Percentiles rank a stretch among this genome's conserved stretches.
phyloP scores from a whole-genome alignment of 352 stramenopile species.

The Phytophthora hybrid region DNA sequence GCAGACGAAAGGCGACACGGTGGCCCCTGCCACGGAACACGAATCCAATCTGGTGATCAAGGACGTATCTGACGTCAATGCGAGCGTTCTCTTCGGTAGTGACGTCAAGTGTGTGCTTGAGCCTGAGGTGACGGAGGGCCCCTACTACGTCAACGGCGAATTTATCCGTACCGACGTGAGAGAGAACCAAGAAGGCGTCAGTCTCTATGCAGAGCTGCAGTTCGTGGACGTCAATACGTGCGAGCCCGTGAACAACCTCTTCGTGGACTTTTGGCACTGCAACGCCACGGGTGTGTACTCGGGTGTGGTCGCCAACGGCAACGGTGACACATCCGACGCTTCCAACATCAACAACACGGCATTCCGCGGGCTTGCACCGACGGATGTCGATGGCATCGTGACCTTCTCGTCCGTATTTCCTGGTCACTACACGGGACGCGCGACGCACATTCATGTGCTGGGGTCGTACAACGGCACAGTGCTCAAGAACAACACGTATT shows the following conservation, averaged over 20 bases:
- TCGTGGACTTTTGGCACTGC: constrained; percentile 42
- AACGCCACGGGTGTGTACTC: constrained; percentile 40
- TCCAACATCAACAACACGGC: constrained; percentile 42
- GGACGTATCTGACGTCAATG: constrained; percentile 18
- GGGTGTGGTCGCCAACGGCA: constrained; percentile 34
- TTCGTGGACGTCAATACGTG: constrained; percentile 41
- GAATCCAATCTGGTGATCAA: constrained; percentile 26
- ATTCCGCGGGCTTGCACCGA: constrained; percentile 32
- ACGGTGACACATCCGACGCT: constrained; percentile 31
- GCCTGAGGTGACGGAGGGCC: constrained; percentile 34
- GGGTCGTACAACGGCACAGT: constrained; percentile 39
- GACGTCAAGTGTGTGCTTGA: constrained; percentile 37
- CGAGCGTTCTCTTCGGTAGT: constrained; percentile 17
- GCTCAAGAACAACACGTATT: constrained; percentile 41
- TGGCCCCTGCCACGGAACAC: constrained; percentile 24
- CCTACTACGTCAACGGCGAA: constrained; percentile 38
- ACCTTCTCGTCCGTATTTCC: constrained; percentile 32
- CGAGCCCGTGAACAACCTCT: constrained; percentile 30
- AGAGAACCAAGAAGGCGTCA: constrained; percentile 27
- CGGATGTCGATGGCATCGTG: constrained; percentile 29
- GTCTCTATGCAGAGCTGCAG: constrained; percentile 36
- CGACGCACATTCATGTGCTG: constrained; percentile 39
- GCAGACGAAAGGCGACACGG: constrained; percentile 17
- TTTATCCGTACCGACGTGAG: constrained; percentile 31
- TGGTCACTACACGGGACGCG: constrained; percentile 37